A percentile compares a stretch with the other conserved stretches of the same genome.
These are phyloP conservation scores for Lathyrus tuberosus DNA, from an alignment of 306 rosid genomes.

Conservation along the genomic window DNA sequence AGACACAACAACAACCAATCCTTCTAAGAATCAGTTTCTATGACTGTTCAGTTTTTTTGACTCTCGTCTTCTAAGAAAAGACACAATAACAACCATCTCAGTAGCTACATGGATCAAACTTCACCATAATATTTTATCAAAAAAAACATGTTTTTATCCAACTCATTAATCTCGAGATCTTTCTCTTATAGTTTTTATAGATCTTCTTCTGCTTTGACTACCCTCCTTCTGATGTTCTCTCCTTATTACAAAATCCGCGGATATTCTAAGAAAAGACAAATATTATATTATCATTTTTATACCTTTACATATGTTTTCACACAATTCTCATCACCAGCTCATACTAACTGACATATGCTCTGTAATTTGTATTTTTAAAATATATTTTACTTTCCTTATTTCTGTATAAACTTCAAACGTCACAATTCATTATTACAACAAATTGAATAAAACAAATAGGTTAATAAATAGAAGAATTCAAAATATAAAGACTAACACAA, in stretches of 20 bases:
- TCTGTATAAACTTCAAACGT: conserved; percentile 12
- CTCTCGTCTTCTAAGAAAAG: no score
- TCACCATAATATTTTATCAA: no score
- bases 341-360: conserved; percentile 13
- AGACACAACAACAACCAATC: not conserved
- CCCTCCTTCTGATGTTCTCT: no score
- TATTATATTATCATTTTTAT: conserved; percentile 1
- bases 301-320: conserved; percentile 11
- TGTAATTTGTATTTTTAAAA: not conserved
- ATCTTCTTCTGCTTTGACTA: no score
- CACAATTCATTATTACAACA: conserved; percentile 8
- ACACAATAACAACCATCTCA: no score
- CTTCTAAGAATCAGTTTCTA: no score
- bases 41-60: no score
- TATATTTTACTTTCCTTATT: conserved; percentile 18
- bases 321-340: not conserved
- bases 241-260: no score
- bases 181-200: no score
- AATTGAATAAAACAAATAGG: not conserved
- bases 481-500: not conserved
- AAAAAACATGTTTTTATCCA: no score
- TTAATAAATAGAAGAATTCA: conserved; percentile 1
- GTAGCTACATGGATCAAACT: no score
- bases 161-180: no score
- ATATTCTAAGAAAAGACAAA: not conserved